Evolutionary conservation across 306 rosid genomes (phyloP).

Genomic region (Glycyrrhiza uralensis): DNA sequence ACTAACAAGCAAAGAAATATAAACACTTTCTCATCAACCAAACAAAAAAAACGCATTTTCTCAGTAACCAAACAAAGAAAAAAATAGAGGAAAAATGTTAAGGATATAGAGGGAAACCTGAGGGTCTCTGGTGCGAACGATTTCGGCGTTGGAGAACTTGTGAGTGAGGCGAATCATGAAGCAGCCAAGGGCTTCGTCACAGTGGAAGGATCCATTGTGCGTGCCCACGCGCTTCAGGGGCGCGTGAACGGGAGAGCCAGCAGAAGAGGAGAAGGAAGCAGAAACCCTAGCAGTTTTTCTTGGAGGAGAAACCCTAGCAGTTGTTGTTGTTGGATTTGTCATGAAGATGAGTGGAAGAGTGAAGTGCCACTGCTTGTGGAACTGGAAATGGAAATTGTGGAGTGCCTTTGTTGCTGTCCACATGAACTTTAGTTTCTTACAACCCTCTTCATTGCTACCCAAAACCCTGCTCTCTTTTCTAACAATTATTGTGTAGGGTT

Average conservation of each 20-base stretch:
- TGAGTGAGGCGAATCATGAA: conserved; percentile 94
- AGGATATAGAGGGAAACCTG: conserved; percentile 35
- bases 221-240: conserved; percentile 82
- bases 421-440: not conserved
- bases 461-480: not conserved
- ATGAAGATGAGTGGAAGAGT: conserved; percentile 24
- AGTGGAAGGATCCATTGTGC: conserved; percentile 94
- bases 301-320: conserved; percentile 11
- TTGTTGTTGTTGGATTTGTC: conserved; percentile 11
- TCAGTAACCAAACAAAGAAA: not conserved
- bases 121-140: conserved; percentile 81
- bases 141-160: conserved; percentile 68
- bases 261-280: conserved; percentile 13
- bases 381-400: not conserved
- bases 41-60: not conserved
- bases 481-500: not conserved
- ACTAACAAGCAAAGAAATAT: too few species aligned
- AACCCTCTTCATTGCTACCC: too few species aligned
- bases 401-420: conserved; percentile 15
- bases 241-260: conserved; percentile 35
- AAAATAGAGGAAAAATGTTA: not conserved
- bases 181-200: conserved; percentile 99
- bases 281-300: conserved; percentile 11
- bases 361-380: not conserved
- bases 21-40: not conserved